Base-by-base conservation (phyloP, 257 asterid genomes). In the Agastache rugosa region DNA sequence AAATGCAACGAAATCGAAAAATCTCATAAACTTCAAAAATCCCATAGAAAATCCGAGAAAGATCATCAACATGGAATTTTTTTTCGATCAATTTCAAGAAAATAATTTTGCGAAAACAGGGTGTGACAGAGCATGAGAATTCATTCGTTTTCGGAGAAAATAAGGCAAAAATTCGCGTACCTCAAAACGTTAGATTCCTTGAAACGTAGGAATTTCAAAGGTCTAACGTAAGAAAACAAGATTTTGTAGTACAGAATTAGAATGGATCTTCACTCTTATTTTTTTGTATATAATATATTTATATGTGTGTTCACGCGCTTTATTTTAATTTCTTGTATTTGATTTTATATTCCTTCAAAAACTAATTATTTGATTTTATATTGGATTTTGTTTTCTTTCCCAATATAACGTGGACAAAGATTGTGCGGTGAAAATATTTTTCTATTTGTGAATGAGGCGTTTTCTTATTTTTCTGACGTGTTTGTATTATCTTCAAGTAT, bases 401-500 rank as follows among this genome's bases (percentile, higher is more conserved):
- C 42, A 45, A 45, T 22, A 20, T 25, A 69, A 45, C 73, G 20
- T 0, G 65, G 69, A 17, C 65, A 76, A 29, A 72, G 34, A 25
- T 11, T 66, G 20, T 74, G 67, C 35, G 79, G 63, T 44, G 62
- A 71, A 71, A 27, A n/a, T 17, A 60, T 29, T 62, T 63, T 63
- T 25, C 17, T 1, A 15, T 27, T 16, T 39, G 5, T 35, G 53
- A 54, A 44, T 39, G 1, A 19, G 37, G 8, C 64, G 8, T 51
- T 77, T 55, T 51, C 15, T 67, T 22, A 35, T 42, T 11, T 42
- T 51, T 11, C 11, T 6, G 73, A 75, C 84, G 84, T 76, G 84
- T 72, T 60, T 67, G 59, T 54, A 50, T 72, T 27, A 44, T 75
- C 77, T 56, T 65, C 80, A 50, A 75, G 78, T 75, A 56, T 60